Evolutionary conservation across 2,329 filamentous ascomycete genomes (phyloP), one percentile per base, ranked within the genome.

Genomic region (Aureobasidium sp.): DNA sequence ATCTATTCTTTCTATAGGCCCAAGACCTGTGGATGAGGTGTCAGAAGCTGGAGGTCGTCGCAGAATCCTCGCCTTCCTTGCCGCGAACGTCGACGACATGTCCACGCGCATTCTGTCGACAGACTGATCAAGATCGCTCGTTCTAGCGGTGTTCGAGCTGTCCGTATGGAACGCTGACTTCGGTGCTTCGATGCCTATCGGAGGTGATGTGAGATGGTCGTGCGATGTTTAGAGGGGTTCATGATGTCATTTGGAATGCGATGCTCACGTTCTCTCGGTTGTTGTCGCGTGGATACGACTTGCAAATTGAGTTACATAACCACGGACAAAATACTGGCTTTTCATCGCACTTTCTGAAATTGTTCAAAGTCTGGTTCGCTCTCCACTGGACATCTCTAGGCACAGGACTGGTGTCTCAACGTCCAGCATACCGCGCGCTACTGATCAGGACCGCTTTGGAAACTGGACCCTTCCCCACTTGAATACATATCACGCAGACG

Each of bases 1-100:
- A 67, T 97, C 91, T 17, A 97, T 79, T 0, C 83, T 86, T 14
- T 90, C 91, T 72, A 96, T 96, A 2, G 91, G 90, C 1, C 88
- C 95, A 6, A 85, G 78, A 69, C 96, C 91, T 35, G 81, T 80
- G 69, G 95, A 95, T 55, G 86, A 78, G 3, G 74, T 76, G 38
- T 81, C 79, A 1, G 89, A 85, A 3, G 82, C 75, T 7, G 80
- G 73, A 3, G 96, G 81, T 59, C 84, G 79, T 37, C 76, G 70
- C 12, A 96, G 72, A 59, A 95, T 94, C 56, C 78, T 82, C 48
- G 70, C 66, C 70, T 96, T 97, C 65, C 81, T 86, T 40, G 61
- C 59, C 27, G 62, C 56, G 56, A 75, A 75, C 16, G 62, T 63
- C 34, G 55, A 48, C 17, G 60, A 40, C 59, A 59, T 60, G 7